These are phyloP conservation scores for Oryza glaberrima DNA, from an alignment of 176 grass and related monocot species.

Conservation along the genomic window DNA sequence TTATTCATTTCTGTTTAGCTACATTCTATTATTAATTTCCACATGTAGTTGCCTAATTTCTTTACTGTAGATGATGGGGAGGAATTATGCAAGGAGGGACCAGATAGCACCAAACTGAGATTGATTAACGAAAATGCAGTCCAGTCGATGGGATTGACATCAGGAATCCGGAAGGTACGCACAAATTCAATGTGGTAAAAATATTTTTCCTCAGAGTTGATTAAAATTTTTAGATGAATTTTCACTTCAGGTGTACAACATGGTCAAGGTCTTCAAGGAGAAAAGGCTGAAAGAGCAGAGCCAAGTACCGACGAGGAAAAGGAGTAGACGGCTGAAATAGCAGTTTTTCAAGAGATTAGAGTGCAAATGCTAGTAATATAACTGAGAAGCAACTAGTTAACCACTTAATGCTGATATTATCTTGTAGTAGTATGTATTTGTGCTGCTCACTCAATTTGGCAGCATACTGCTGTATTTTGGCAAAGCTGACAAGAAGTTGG, in stretches of 20 bases:
- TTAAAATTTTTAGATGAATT: constrained; percentile 10
- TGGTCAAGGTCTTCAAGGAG: constrained; percentile 71
- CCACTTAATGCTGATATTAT: constrained; percentile 4
- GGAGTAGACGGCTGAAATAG: constrained; percentile 35
- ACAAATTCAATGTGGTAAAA: constrained; percentile 1
- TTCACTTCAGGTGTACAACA: constrained; percentile 80
- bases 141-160: constrained; percentile 78
- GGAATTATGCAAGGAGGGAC: constrained; percentile 37
- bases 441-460: not conserved
- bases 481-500: not conserved
- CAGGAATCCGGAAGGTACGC: constrained; percentile 84
- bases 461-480: too few species aligned
- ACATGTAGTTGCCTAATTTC: constrained; percentile 15
- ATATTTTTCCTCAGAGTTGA: not conserved
- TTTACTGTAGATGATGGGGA: constrained; percentile 54
- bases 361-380: not conserved
- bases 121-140: constrained; percentile 51
- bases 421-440: not conserved
- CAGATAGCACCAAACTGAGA: constrained; percentile 51
- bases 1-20: not conserved
- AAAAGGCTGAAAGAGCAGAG: constrained; percentile 37
- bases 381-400: not conserved
- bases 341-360: constrained; percentile 8
- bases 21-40: not conserved
- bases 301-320: constrained; percentile 54